Evolutionary conservation across 208 protist genomes (phyloP), one percentile per base, ranked within the genome.

Genomic region (Trypanosoma platydactyli): DNA sequence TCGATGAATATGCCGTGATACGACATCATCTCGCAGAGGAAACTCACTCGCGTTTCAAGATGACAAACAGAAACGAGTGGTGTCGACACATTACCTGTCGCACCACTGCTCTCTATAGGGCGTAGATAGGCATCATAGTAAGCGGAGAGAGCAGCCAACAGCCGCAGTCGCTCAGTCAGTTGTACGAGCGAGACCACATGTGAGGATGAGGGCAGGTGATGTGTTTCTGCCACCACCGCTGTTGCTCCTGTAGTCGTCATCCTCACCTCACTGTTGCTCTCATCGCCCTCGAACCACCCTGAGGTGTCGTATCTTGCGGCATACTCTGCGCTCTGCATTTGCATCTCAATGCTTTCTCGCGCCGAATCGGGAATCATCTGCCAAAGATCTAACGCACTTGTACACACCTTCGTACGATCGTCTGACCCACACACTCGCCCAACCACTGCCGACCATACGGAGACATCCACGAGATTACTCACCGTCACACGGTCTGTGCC

Each of bases 1-100:
- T 78, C 66, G 7, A 94, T 68, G 61, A 88, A 86, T 25, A 94
- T 51, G 25, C 88, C 88, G 64, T 94, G 88, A 61, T 83, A 88
- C 4, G 77, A 60, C 84, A 94, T 91, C 25, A 83, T n/a, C 50
- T 77, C 79, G 59, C 84, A 91, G 12, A 88, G 66, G 64, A 94
- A 90, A 20, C 44, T 63, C 9, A 76, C 73, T 54, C 81, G 81
- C 33, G 80, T 86, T 54, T 84, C 82, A 20, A 78, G 51, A 18
- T 38, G 55, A 66, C 82, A 85, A 45, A 83, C 35, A 29, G 64
- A 63, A 7, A 62, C n/a, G 51, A 77, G 61, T 22, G 66, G 52
- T 13, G 18, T 45, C 24, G 29, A 56, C 38, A 50, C 27, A 16
- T 6, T n/a, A 24, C 46, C 61, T 13, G 20, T 63, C 20, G 54